phyloP scores from a whole-genome alignment of 83 land plant species.

The Isoetes engelmannii region DNA sequence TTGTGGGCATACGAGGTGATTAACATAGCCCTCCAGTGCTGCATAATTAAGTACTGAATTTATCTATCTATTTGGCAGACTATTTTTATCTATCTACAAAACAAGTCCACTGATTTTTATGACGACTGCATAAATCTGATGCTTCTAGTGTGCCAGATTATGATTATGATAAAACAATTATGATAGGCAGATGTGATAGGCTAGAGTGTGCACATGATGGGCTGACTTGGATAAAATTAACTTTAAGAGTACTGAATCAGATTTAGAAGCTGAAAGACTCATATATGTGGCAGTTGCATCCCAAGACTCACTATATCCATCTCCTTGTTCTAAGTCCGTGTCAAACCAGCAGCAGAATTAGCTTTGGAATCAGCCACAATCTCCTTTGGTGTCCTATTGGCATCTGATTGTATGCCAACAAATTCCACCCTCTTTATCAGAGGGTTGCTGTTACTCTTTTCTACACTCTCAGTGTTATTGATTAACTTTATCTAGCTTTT shows the following conservation, averaged over 20 bases:
- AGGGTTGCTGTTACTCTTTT: not conserved
- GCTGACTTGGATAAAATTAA: no score
- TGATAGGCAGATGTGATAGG: no score
- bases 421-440: not conserved
- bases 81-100: no score
- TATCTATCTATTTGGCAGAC: no score
- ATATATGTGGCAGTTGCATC: not conserved
- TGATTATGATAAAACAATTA: no score
- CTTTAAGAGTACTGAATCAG: no score
- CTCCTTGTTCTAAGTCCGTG: not conserved
- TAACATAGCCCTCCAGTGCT: not conserved
- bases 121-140: no score
- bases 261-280: slow-evolving; percentile 4
- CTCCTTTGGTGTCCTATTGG: not conserved
- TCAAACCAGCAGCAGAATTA: not conserved
- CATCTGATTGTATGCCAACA: not conserved
- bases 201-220: no score
- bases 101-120: no score
- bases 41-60: no score
- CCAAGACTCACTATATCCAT: not conserved
- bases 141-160: no score
- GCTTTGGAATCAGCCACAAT: not conserved
- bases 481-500: no score
- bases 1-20: slow-evolving; percentile 91
- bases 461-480: not conserved